Percentiles rank a stretch among this genome's conserved stretches.
Evolutionary conservation across 108 stramenopile species (phyloP).

Genomic region (Stephanodiscus minutulus): DNA sequence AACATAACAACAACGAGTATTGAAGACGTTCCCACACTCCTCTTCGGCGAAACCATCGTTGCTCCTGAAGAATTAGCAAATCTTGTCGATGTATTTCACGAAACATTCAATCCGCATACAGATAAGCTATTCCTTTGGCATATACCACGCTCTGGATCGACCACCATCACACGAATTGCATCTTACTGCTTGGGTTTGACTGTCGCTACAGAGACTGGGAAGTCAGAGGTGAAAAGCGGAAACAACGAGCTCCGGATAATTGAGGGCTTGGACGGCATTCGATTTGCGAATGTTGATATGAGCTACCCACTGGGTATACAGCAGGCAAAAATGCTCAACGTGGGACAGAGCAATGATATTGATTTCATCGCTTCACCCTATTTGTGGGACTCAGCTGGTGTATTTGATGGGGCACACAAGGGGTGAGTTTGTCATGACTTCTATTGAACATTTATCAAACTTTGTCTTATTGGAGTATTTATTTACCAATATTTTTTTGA

Average conservation of each 20-base stretch:
- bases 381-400: conserved; percentile 32
- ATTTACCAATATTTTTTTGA: no score
- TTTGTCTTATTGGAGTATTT: no score
- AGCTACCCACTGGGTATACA: conserved; percentile 33
- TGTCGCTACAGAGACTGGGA: conserved; percentile 36
- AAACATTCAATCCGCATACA: conserved; percentile 12
- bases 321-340: conserved; percentile 25
- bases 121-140: conserved; percentile 50
- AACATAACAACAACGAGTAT: not conserved
- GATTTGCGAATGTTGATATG: conserved; percentile 54
- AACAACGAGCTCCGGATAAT: conserved; percentile 23
- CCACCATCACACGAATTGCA: conserved; percentile 46
- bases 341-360: conserved; percentile 14
- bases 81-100: conserved; percentile 32
- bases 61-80: conserved; percentile 9
- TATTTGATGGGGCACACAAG: conserved; percentile 40
- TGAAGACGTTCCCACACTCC: conserved; percentile 13
- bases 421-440: conserved; percentile 15
- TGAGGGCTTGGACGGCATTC: conserved; percentile 41
- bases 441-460: no score
- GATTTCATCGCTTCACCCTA: conserved; percentile 42
- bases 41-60: conserved; percentile 14
- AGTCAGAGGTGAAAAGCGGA: conserved; percentile 15
- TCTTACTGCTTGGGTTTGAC: conserved; percentile 44
- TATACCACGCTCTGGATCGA: conserved; percentile 46